Percentiles rank a stretch among this genome's conserved stretches.
Evolutionary conservation across 768 basidiomycete genomes (phyloP).

Genomic region (Daedalea quercina): DNA sequence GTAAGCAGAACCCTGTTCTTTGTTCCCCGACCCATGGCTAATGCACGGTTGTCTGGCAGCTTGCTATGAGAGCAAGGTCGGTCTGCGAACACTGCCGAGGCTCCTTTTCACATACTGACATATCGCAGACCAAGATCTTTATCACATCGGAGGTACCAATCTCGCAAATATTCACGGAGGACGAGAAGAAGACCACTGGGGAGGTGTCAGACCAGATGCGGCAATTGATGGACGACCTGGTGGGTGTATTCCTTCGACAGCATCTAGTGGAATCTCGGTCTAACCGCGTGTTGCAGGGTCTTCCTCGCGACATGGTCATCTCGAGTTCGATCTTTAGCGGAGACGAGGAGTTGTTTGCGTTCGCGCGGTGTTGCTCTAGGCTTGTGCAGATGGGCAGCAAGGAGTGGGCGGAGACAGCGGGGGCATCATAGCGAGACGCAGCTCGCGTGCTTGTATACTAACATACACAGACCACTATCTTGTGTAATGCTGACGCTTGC

Average conservation of each 20-base stretch:
- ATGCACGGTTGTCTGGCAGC: slow-evolving; percentile 29
- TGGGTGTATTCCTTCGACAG: slow-evolving; percentile 26
- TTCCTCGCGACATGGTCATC: slow-evolving; percentile 71
- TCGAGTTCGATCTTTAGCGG: slow-evolving; percentile 89
- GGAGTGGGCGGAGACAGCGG: slow-evolving; percentile 64
- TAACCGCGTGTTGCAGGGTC: slow-evolving; percentile 44
- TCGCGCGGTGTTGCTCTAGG: slow-evolving; percentile 86
- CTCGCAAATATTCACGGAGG: slow-evolving; percentile 82
- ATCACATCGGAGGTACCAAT: slow-evolving; percentile 91
- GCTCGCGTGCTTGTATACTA: background rate
- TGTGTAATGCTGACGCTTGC: background rate
- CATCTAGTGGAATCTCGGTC: background rate
- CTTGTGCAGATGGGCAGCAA: slow-evolving; percentile 87
- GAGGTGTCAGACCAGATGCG: slow-evolving; percentile 81
- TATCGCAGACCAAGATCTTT: slow-evolving; percentile 75
- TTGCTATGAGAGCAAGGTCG: slow-evolving; percentile 86
- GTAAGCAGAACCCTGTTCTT: slow-evolving; percentile 31
- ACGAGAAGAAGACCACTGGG: slow-evolving; percentile 31
- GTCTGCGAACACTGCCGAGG: background rate
- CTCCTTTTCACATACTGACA: background rate
- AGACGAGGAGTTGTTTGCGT: slow-evolving; percentile 96
- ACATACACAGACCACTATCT: background rate
- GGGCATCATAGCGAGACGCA: slow-evolving; percentile 13
- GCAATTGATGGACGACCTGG: slow-evolving; percentile 93
- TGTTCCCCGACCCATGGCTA: background rate